Conservation (phyloP, 2,329 filamentous ascomycete genomes). For the Purpureocillium lavendulum region DNA sequence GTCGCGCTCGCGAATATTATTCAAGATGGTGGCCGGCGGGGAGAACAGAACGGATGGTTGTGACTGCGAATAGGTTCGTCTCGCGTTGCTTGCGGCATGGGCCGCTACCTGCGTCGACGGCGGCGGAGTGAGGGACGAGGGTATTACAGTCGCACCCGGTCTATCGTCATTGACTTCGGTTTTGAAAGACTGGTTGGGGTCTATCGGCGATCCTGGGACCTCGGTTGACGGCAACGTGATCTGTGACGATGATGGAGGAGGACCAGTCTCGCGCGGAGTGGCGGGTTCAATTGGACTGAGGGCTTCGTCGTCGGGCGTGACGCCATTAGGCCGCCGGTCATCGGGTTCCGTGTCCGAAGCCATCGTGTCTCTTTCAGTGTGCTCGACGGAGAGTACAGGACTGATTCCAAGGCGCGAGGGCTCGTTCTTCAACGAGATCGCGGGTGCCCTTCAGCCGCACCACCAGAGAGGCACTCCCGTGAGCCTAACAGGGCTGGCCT, state of each 20-base stretch:
- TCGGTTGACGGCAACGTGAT: conserved; percentile 51
- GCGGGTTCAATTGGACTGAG: conserved; percentile 23
- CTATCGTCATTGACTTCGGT: conserved; percentile 41
- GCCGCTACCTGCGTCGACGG: conserved; percentile 43
- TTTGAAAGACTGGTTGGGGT: conserved; percentile 39
- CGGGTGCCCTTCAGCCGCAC: conserved; percentile 25
- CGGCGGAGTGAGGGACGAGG: conserved; percentile 50
- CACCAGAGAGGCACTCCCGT: conserved; percentile 13
- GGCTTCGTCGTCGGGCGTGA: conserved; percentile 10
- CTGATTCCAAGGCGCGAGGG: background rate
- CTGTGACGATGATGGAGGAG: conserved; percentile 33
- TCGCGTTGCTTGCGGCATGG: conserved; percentile 16
- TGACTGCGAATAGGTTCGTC: conserved; percentile 26
- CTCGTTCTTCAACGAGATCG: background rate
- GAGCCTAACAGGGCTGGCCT: too few species aligned
- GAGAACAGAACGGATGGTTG: conserved; percentile 44
- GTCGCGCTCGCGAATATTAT: conserved; percentile 22
- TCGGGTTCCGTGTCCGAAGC: conserved; percentile 25
- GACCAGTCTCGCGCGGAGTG: conserved; percentile 21
- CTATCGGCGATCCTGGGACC: conserved; percentile 42
- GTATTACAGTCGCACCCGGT: conserved; percentile 36
- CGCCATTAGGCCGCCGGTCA: conserved; percentile 22
- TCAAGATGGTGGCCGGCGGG: conserved; percentile 40
- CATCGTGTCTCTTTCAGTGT: too few species aligned
- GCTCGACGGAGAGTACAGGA: background rate